These are phyloP conservation scores for Rhodamnia rubescens DNA, from an alignment of 345 rosid species.

Conservation along the genomic window DNA sequence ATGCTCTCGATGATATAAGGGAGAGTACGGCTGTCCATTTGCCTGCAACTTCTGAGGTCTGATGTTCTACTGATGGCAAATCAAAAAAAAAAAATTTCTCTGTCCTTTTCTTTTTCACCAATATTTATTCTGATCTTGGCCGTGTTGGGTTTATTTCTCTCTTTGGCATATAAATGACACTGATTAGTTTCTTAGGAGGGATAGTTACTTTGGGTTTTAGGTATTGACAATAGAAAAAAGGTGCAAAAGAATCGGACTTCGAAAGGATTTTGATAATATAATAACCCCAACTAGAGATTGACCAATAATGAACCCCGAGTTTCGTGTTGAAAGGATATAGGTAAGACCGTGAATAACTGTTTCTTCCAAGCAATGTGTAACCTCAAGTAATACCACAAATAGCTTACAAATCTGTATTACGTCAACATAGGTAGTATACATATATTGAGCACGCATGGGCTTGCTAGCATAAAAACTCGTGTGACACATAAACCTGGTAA, in stretches of 20 bases:
- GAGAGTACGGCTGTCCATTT: slow-evolving; percentile 49
- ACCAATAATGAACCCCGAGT: neutral
- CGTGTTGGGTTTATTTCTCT: neutral
- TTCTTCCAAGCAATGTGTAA: neutral
- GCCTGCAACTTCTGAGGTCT: slow-evolving; percentile 72
- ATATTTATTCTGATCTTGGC: neutral
- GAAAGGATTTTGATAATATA: neutral
- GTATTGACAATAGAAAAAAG: neutral
- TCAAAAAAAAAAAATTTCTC: neutral
- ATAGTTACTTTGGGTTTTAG: neutral
- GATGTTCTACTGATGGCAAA: neutral
- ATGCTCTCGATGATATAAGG: slow-evolving; percentile 66
- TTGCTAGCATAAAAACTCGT: neutral
- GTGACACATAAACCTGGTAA: neutral
- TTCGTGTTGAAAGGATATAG: neutral
- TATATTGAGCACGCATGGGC: neutral
- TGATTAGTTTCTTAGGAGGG: neutral
- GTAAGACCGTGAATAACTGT: neutral
- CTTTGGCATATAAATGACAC: neutral
- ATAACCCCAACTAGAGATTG: neutral
- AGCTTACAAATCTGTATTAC: neutral
- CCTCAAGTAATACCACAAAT: neutral
- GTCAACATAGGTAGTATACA: neutral
- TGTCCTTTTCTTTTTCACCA: neutral
- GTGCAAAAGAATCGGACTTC: neutral